Percentiles rank a stretch among this genome's conserved stretches.
Conservation (phyloP, 495 filamentous ascomycete species). For the Paragyromitra xinjiangensis region DNA sequence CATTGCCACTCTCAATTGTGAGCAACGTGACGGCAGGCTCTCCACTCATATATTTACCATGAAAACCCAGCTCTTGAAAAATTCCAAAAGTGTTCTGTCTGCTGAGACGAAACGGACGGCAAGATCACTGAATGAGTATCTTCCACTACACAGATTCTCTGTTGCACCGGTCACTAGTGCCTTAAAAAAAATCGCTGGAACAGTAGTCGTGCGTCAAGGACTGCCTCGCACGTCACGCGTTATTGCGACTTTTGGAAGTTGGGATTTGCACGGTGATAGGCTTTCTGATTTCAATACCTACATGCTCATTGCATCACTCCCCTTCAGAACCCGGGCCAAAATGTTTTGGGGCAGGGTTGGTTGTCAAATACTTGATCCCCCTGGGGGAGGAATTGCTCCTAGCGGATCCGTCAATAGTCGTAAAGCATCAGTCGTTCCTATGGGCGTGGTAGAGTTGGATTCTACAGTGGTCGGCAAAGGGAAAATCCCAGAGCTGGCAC, state of each 20-base stretch:
- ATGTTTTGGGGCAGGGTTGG: constrained; percentile 44
- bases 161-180: constrained; percentile 9
- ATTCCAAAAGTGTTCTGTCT: constrained; percentile 21
- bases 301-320: constrained; percentile 31
- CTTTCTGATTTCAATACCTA: constrained; percentile 42
- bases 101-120: constrained; percentile 30
- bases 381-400: neutral
- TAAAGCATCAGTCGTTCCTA: neutral
- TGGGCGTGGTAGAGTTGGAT: constrained; percentile 27
- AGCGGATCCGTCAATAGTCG: neutral
- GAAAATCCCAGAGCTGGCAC: neutral
- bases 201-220: constrained; percentile 41
- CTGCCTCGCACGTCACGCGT: constrained; percentile 36
- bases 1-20: constrained; percentile 26
- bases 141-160: constrained; percentile 44
- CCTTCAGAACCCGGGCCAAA: constrained; percentile 34
- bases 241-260: constrained; percentile 25
- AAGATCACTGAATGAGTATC: constrained; percentile 31
- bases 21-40: constrained; percentile 20
- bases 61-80: constrained; percentile 46
- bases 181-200: constrained; percentile 43
- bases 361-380: constrained; percentile 14
- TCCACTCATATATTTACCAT: constrained; percentile 21
- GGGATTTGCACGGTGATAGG: constrained; percentile 5
- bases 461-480: neutral